Conservation (phyloP, 2,329 filamentous ascomycete species). For the Aspergillus sp. region DNA sequence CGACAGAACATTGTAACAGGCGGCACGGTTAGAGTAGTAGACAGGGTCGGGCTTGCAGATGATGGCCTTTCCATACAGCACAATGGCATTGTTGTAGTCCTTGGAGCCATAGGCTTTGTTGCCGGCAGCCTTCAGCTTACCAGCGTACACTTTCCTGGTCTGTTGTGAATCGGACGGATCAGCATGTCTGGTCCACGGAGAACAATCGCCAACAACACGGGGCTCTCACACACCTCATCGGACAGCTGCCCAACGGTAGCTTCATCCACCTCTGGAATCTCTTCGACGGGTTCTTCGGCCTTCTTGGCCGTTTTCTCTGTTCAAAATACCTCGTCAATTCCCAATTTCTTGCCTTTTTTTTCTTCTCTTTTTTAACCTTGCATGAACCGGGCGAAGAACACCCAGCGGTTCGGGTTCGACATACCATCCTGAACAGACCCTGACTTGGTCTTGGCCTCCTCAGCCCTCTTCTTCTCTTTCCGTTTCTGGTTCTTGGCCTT, state of each 20-base stretch:
- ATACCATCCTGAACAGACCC: slow-evolving; percentile 31
- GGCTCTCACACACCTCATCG: slow-evolving; percentile 34
- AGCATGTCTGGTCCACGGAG: not conserved
- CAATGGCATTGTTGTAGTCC: slow-evolving; percentile 87
- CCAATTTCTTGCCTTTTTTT: slow-evolving; percentile 7
- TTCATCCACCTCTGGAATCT: slow-evolving; percentile 58
- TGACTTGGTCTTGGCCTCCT: slow-evolving; percentile 45
- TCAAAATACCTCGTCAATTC: slow-evolving; percentile 9
- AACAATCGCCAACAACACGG: not conserved
- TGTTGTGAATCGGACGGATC: slow-evolving; percentile 29
- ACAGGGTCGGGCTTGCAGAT: slow-evolving; percentile 95
- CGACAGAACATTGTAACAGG: slow-evolving; percentile 87
- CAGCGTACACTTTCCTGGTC: slow-evolving; percentile 77
- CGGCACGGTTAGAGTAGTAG: slow-evolving; percentile 97
- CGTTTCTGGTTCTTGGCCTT: slow-evolving; percentile 87
- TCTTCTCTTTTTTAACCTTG: not conserved
- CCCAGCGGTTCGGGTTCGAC: slow-evolving; percentile 30
- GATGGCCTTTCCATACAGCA: slow-evolving; percentile 91
- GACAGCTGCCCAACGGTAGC: slow-evolving; percentile 40
- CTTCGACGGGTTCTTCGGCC: slow-evolving; percentile 49
- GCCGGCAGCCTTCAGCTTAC: slow-evolving; percentile 86
- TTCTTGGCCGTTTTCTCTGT: slow-evolving; percentile 37
- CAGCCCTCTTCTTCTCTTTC: slow-evolving; percentile 57
- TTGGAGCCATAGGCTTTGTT: slow-evolving; percentile 96
- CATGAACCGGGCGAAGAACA: slow-evolving; percentile 10